Evolutionary conservation across 208 protist genomes (phyloP), one percentile per base, ranked within the genome.

Genomic region (Wallacemonas sp.): DNA sequence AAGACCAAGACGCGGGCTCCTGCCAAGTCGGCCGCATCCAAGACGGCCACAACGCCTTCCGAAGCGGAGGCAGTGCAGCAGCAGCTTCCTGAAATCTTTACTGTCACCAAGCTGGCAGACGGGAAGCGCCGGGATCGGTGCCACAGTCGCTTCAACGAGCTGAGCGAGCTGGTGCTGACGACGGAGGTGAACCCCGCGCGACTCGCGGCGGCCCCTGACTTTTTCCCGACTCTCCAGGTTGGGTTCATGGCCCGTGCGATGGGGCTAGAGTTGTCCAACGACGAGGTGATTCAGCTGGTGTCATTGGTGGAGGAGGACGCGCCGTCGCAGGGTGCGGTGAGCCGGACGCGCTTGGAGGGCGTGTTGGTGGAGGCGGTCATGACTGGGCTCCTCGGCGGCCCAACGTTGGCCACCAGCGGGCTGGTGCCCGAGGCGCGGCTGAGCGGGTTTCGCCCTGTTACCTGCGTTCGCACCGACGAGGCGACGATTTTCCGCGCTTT

Each of bases 201-300:
- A 4, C 31, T 41, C 8, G 8, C 11, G 18, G 1, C 22, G 31
- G 20, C 31, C 3, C 52, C 52, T 41, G 72, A 82, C 59, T 70
- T 74, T 28, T 86, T 96, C 57, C 84, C 91, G 20, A 91, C 76
- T 1, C 39, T 94, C 28, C 72, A 84, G 22, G 80, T 96, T 48
- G 91, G 86, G 14, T 94, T 82, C 63, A 61, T 97, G 45, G 82
- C 89, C 3, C 84, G 93, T 31, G 86, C 89, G 11, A 83, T 97
- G 81, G 91, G 93, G 20, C 73, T 97, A 10, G 93, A 96, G 44
- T 52, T 92, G 39, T 83, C 79, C 1, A 79, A 89, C 45, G 48
- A 72, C 32, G 70, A 94, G 26, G 73, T 93, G 0, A 69, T 84
- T 12, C 66, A 74, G 18, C 42, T 96, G 7, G 79, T 93, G 2